phyloP scores from a whole-genome alignment of 768 basidiomycete species.

The Suillus cothurnatus region DNA sequence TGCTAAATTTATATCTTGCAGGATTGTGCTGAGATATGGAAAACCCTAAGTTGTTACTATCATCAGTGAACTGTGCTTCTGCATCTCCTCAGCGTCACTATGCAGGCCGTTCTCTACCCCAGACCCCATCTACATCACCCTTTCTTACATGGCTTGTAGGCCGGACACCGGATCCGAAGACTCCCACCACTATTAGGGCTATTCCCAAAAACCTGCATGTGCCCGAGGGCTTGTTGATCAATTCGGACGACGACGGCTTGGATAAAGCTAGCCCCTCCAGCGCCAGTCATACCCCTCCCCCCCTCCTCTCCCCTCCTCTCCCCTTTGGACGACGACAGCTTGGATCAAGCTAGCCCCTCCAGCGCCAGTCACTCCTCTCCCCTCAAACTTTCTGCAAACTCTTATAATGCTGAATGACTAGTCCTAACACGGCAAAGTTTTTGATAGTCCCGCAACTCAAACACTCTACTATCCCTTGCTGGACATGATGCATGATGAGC shows the following conservation, averaged over 20 bases:
- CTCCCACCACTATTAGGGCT: neutral
- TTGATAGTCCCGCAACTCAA: too few species aligned
- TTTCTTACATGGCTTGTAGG: slow-evolving; percentile 38
- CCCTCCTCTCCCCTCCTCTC: too few species aligned
- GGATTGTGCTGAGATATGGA: neutral
- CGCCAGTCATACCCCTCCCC: neutral
- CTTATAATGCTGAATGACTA: too few species aligned
- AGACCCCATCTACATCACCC: slow-evolving; percentile 34
- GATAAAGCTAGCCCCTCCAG: slow-evolving; percentile 16
- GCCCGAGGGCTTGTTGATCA: slow-evolving; percentile 58
- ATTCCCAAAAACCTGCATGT: slow-evolving; percentile 6
- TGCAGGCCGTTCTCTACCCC: slow-evolving; percentile 35
- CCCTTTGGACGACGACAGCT: too few species aligned
- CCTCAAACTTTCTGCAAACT: too few species aligned
- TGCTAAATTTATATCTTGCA: neutral
- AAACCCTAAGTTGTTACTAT: neutral
- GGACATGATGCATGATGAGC: too few species aligned
- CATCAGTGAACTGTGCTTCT: too few species aligned
- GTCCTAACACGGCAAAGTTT: too few species aligned
- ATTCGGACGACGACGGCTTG: slow-evolving; percentile 49
- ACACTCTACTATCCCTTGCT: too few species aligned
- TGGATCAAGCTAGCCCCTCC: too few species aligned
- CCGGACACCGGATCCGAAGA: slow-evolving; percentile 7
- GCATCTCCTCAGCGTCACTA: slow-evolving; percentile 35
- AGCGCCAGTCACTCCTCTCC: too few species aligned